Evolutionary conservation across 2,329 filamentous ascomycete genomes (phyloP).

Genomic region (Bipolaris gigantea): DNA sequence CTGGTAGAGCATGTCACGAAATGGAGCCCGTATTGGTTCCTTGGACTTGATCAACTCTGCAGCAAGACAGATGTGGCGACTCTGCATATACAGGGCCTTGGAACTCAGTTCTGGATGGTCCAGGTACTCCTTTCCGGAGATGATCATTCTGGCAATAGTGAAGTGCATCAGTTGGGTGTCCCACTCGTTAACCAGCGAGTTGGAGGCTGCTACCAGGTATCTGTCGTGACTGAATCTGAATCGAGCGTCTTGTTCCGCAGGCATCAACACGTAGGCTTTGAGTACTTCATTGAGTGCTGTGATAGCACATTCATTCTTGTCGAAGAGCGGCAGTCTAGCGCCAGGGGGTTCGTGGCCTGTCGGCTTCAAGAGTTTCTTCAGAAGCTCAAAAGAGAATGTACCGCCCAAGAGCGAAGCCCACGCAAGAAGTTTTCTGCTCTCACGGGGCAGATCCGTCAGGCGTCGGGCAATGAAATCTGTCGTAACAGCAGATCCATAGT

Average conservation of each 20-base stretch:
- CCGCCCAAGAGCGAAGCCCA: constrained; percentile 86
- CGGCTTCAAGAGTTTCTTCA: constrained; percentile 75
- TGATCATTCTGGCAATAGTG: constrained; percentile 77
- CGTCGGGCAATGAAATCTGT: constrained; percentile 80
- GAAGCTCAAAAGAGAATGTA: constrained; percentile 79
- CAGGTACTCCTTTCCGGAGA: constrained; percentile 64
- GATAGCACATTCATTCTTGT: constrained; percentile 69
- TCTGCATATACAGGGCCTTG: constrained; percentile 67
- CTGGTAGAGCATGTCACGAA: constrained; percentile 74
- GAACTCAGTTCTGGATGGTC: constrained; percentile 58
- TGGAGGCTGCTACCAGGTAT: constrained; percentile 73
- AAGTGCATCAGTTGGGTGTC: constrained; percentile 72
- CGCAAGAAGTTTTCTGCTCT: constrained; percentile 75
- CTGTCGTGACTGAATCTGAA: constrained; percentile 88
- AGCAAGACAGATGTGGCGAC: constrained; percentile 79
- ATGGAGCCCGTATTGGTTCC: constrained; percentile 64
- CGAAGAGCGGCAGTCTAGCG: constrained; percentile 52
- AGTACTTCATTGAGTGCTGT: constrained; percentile 81
- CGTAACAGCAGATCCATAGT: constrained; percentile 77
- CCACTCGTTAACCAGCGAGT: constrained; percentile 62
- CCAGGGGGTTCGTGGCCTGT: constrained; percentile 56
- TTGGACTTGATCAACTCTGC: constrained; percentile 72
- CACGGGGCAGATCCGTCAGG: constrained; percentile 72
- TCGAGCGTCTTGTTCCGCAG: constrained; percentile 80
- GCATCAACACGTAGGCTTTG: constrained; percentile 76